phyloP scores from a whole-genome alignment of 1,284 basidiomycete genomes.

The Trametes versicolor region DNA sequence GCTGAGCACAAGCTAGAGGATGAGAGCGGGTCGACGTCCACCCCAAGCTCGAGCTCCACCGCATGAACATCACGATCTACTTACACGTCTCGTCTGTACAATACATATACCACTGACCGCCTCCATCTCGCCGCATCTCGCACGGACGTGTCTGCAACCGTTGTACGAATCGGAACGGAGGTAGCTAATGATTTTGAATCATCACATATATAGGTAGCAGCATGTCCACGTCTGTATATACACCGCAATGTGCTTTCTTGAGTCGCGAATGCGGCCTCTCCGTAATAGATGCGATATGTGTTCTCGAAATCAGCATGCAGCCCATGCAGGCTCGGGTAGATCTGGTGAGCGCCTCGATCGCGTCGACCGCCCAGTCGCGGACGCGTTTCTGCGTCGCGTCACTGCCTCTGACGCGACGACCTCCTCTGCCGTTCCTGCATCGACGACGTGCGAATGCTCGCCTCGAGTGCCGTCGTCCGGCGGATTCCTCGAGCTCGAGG shows the following conservation, averaged over 20 bases:
- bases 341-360: conserved; percentile 35
- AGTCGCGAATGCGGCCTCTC: no score
- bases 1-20: conserved; percentile 38
- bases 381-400: conserved; percentile 26
- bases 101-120: conserved; percentile 31
- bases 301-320: not conserved
- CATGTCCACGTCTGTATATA: conserved; percentile 22
- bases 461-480: conserved; percentile 29
- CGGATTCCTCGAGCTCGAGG: conserved; percentile 35
- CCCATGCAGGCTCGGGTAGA: conserved; percentile 25
- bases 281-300: not conserved
- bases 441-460: conserved; percentile 35
- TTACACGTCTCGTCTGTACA: conserved; percentile 20
- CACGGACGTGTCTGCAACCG: conserved; percentile 15
- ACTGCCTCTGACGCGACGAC: conserved; percentile 8
- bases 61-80: conserved; percentile 31
- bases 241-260: conserved; percentile 11
- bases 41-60: conserved; percentile 11
- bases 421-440: not conserved
- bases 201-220: conserved; percentile 11
- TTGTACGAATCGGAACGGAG: conserved; percentile 24
- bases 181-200: conserved; percentile 17
- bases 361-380: conserved; percentile 17
- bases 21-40: conserved; percentile 36
- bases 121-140: conserved; percentile 17